phyloP scores from a whole-genome alignment of 2,329 filamentous ascomycete genomes.

The Alternaria atra region DNA sequence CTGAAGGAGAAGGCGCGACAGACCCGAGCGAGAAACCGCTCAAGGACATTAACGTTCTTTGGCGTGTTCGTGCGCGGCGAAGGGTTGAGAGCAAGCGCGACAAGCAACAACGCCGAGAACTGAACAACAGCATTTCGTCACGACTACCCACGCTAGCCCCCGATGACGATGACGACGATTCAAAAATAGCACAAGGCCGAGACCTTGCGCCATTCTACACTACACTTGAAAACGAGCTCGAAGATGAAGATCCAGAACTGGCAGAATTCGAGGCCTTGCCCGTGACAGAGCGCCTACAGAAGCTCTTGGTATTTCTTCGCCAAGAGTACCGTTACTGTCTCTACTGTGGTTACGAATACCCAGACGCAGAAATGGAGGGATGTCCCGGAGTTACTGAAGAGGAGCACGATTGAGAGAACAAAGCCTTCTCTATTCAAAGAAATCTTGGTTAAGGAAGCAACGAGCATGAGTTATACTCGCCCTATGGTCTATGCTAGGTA shows the following conservation, averaged over 20 bases:
- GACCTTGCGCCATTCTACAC: conserved; percentile 58
- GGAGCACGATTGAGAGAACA: conserved; percentile 69
- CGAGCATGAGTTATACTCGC: background rate
- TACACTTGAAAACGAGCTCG: conserved; percentile 71
- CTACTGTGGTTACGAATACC: conserved; percentile 91
- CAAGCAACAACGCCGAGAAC: conserved; percentile 39
- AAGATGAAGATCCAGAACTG: conserved; percentile 82
- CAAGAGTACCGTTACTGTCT: conserved; percentile 84
- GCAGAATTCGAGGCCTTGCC: conserved; percentile 79
- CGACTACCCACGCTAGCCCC: conserved; percentile 67
- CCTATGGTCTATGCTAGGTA: background rate
- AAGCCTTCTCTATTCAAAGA: background rate
- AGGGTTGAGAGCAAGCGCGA: conserved; percentile 76
- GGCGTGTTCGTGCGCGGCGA: conserved; percentile 75
- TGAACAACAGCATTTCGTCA: conserved; percentile 47
- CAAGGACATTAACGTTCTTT: conserved; percentile 78
- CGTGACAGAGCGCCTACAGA: conserved; percentile 70
- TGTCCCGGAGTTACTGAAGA: conserved; percentile 90
- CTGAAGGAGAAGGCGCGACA: conserved; percentile 33
- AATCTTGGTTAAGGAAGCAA: background rate
- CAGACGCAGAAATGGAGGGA: conserved; percentile 77
- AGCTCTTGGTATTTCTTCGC: conserved; percentile 74
- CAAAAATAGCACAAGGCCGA: conserved; percentile 73
- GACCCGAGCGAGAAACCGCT: conserved; percentile 61
- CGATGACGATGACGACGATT: conserved; percentile 76